Base-by-base conservation (phyloP, 2,329 filamentous ascomycete species). In the Sclerotinia spermophila region DNA sequence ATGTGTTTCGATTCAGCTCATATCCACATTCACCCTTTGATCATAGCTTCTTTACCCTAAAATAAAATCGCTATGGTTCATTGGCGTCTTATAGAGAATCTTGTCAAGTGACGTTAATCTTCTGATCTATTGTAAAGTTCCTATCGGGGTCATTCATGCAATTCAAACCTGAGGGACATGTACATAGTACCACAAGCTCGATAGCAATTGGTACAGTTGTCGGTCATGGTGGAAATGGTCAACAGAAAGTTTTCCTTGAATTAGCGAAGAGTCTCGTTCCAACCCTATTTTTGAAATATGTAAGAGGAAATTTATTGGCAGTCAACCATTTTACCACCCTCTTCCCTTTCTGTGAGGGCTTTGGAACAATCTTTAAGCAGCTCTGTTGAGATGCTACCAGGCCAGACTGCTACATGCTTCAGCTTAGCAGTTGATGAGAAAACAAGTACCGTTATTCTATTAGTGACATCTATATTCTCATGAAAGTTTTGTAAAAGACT, bases 131-230 rank as follows among this genome's bases (percentile, higher is more conserved):
- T 51, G 30, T 13, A 7, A 35, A 24, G n/a, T 30, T 38, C 21
- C 30, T 35, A 33, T 38, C 1, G 30, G 7, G 17, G 13, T 24
- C 30, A 10, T n/a, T 3, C 11, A 51, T 48, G 1, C 4, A 35
- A 13, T 2, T 7, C 24, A 19, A 38, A 5, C 8, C 7, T n/a
- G 2, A n/a, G 15, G 19, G 10, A 1, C 7, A 5, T 30, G 7
- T n/a, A n/a, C n/a, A n/a, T n/a, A 21, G 21, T 2, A 11, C 24
- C 5, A 24, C 0, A 24, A 33, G 17, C 24, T 21, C 11, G 3
- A 30, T 62, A 19, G 10, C 19, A 45, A 24, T 21, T 13, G 6
- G 11, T 15, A 62, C 40, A 45, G 17, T 24, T 13, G 11, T 8
- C 4, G 8, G 45, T 24, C 19, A n/a, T 21, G 5, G 19, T n/a